phyloP scores from a whole-genome alignment of 2,329 filamentous ascomycete species.

The Pezicula neosporulosa region DNA sequence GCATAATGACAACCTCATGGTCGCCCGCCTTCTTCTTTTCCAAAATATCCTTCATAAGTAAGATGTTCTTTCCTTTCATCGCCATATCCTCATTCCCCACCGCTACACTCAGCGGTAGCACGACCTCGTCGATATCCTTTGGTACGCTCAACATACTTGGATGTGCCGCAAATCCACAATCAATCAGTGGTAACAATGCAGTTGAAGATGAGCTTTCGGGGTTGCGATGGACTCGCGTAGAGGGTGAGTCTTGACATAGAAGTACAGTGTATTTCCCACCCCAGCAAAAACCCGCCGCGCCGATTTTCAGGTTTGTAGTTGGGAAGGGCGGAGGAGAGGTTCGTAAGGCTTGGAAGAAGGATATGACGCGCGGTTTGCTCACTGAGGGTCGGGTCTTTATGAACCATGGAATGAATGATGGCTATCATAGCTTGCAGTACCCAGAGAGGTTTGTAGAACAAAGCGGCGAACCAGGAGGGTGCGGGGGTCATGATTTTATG shows the following conservation, averaged over 20 bases:
- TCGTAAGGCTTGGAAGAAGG: constrained; percentile 34
- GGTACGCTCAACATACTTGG: constrained; percentile 44
- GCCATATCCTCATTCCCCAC: constrained; percentile 39
- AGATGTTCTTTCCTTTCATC: constrained; percentile 25
- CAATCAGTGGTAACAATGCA: constrained; percentile 32
- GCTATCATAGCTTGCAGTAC: constrained; percentile 40
- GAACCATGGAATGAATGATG: constrained; percentile 21
- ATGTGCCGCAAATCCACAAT: constrained; percentile 48
- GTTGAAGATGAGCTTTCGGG: not conserved
- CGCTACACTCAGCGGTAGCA: constrained; percentile 40
- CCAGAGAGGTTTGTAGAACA: constrained; percentile 32
- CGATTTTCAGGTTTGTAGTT: constrained; percentile 38
- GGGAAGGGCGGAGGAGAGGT: constrained; percentile 20
- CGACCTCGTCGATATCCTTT: constrained; percentile 37
- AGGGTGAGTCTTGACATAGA: constrained; percentile 38
- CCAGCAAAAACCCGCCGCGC: constrained; percentile 60
- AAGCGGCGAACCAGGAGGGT: constrained; percentile 14
- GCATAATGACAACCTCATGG: constrained; percentile 31
- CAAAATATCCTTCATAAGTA: constrained; percentile 23
- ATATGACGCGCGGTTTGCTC: constrained; percentile 30
- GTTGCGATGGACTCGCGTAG: constrained; percentile 14
- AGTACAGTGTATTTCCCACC: constrained; percentile 52
- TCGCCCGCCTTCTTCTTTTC: constrained; percentile 25
- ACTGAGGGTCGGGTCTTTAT: constrained; percentile 22
- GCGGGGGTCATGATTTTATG: constrained; percentile 16